Percentiles rank a stretch among this genome's conserved stretches.
These are phyloP conservation scores for Reutealis trisperma DNA, from an alignment of 345 rosid species.

Conservation along the genomic window DNA sequence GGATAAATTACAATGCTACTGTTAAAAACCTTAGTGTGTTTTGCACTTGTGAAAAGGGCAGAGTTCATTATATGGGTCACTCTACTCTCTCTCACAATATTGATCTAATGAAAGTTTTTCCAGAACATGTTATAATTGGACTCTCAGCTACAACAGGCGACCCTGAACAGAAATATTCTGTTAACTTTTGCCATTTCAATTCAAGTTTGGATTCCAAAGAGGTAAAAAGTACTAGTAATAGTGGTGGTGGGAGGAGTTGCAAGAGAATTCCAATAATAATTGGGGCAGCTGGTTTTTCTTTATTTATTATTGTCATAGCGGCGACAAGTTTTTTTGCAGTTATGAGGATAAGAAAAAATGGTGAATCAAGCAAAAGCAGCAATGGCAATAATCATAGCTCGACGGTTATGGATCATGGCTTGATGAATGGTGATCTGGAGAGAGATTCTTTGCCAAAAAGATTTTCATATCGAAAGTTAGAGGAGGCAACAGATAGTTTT, in stretches of 20 bases:
- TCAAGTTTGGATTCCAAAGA: conserved; percentile 8
- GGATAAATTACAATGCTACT: conserved; percentile 16
- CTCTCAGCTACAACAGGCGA: conserved; percentile 22
- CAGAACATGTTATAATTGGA: conserved; percentile 26
- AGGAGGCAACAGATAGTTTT: conserved; percentile 9
- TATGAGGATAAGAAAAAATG: not conserved
- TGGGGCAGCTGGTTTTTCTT: too few relatives aligned
- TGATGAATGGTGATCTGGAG: not conserved
- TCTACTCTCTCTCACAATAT: conserved; percentile 7
- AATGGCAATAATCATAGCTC: not conserved
- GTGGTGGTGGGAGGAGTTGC: too few relatives aligned
- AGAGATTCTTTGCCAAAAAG: conserved; percentile 4
- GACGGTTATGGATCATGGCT: too few relatives aligned
- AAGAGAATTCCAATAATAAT: too few relatives aligned
- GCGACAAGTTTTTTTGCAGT: not conserved
- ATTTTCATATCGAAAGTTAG: not conserved
- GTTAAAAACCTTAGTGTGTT: conserved; percentile 11
- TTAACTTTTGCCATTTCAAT: conserved; percentile 31
- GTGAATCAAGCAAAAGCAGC: not conserved
- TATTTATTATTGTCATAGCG: not conserved
- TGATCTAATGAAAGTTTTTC: conserved; percentile 17
- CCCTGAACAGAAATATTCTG: not conserved
- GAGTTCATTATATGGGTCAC: not conserved
- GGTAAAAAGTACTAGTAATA: not conserved
- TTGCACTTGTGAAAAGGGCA: not conserved